A percentile compares a stretch with the other conserved stretches of the same genome.
phyloP scores from a whole-genome alignment of 306 rosid species.

The Ormosia emarginata region DNA sequence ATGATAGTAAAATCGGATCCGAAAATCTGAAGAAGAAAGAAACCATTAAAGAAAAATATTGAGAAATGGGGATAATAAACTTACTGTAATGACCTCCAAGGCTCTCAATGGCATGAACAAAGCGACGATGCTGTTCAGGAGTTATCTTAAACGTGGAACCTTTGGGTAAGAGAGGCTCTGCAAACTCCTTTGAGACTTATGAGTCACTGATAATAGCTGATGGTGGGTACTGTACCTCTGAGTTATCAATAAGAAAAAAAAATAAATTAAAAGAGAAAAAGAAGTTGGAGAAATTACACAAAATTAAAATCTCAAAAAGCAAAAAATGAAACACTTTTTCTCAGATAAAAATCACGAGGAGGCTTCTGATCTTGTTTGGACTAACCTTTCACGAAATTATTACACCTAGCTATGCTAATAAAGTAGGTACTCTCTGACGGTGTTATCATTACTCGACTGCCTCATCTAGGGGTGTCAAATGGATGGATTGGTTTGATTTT shows the following conservation, averaged over 20 bases:
- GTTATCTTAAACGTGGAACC: slow-evolving; percentile 96
- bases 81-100: slow-evolving; percentile 96
- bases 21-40: background rate
- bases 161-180: slow-evolving; percentile 58
- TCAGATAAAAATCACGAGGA: slow-evolving; percentile 45
- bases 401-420: slow-evolving; percentile 42
- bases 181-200: slow-evolving; percentile 74
- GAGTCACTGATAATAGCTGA: slow-evolving; percentile 74
- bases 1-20: no score
- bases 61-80: background rate
- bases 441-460: slow-evolving; percentile 56
- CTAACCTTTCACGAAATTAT: slow-evolving; percentile 45
- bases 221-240: slow-evolving; percentile 33
- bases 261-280: background rate
- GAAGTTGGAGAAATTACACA: background rate
- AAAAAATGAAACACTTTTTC: background rate
- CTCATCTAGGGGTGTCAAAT: no score
- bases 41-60: background rate
- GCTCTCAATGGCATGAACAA: slow-evolving; percentile 73
- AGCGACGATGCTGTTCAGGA: slow-evolving; percentile 87
- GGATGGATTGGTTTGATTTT: no score
- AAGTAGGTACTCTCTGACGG: background rate
- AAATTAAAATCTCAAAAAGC: slow-evolving; percentile 3
- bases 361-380: slow-evolving; percentile 23
- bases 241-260: slow-evolving; percentile 29